Base-by-base conservation (phyloP, 164 flowering plant genomes). In the Magnolia officinalis region DNA sequence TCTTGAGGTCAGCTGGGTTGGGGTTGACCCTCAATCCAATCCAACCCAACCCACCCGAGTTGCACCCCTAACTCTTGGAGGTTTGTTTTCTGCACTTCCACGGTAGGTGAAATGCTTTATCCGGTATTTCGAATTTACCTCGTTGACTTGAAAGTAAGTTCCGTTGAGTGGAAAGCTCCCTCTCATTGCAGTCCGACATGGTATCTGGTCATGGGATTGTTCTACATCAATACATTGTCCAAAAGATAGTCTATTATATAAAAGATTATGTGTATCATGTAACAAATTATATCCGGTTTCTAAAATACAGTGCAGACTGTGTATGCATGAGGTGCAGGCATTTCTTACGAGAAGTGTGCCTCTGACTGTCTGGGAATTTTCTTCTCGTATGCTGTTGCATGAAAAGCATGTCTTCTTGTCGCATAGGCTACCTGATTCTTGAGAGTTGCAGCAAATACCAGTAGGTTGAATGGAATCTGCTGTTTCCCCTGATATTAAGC, bases 71-170 rank as follows among this genome's bases (percentile, higher is more conserved):
- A 3, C 4, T 37, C 45, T 37, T 5, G 45, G 45, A 37, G 45
- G 6, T 37, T 37, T 37, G 6, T 37, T 37, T 37, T 37, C 45
- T 37, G 45, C 45, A 37, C 45, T 37, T 37, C 45, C 45, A 37
- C 6, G 6, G 6, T 37, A 37, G 45, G 45, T 37, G 45, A 37
- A 37, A 37, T 37, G 45, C 45, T 37, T 37, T 37, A 37, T 63
- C 10, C 5, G 0, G 55, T 9, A 19, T 13, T 55, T 23, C 6
- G 51, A 19, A 31, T n/a, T 78, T 81, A 96, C 99, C 99, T 96
- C 99, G 68, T 96, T 96, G n/a, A 93, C 97, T 85, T 96, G 99
- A 74, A 96, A 96, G 70, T 96, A 96, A 65, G 99, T 96, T 26
- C 98, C 99, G 80, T 96, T 96, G 8, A 96, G 91, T 19, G 98